phyloP scores from a whole-genome alignment of 2,329 filamentous ascomycete genomes.

The Ophiobolus disseminans region DNA sequence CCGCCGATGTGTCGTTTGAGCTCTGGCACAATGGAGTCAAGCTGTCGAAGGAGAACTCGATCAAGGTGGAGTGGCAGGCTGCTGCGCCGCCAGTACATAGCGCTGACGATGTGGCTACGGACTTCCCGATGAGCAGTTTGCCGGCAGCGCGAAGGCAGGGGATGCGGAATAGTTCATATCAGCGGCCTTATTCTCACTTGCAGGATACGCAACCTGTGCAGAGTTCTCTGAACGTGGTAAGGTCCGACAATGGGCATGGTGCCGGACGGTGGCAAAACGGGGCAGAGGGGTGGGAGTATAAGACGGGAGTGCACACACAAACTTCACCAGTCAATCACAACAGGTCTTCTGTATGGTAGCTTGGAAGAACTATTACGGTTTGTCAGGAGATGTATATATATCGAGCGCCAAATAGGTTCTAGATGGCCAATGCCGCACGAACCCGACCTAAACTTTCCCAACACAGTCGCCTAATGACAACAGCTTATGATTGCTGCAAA shows the following conservation, averaged over 20 bases:
- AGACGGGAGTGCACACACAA: neutral
- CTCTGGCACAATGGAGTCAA: constrained; percentile 31
- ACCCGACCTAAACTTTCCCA: too few species aligned
- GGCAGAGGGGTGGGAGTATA: neutral
- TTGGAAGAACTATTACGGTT: too few species aligned
- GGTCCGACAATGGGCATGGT: neutral
- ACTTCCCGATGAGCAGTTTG: constrained; percentile 11
- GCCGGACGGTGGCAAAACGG: too few species aligned
- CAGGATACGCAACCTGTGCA: too few species aligned
- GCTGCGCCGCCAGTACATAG: constrained; percentile 13
- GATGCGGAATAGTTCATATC: neutral
- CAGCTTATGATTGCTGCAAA: too few species aligned
- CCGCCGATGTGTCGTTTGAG: constrained; percentile 29
- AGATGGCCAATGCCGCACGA: too few species aligned
- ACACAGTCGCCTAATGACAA: too few species aligned
- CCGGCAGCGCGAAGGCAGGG: neutral
- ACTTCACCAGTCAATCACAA: neutral
- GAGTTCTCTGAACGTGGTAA: neutral
- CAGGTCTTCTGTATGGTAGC: neutral
- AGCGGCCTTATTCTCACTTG: too few species aligned
- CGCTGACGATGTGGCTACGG: neutral
- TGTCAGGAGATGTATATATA: too few species aligned
- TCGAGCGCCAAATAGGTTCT: too few species aligned
- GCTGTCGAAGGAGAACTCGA: constrained; percentile 26
- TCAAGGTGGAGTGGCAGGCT: constrained; percentile 30